Evolutionary conservation across 768 basidiomycete genomes (phyloP), one percentile per base, ranked within the genome.

Genomic region (Leccinellum albellum): DNA sequence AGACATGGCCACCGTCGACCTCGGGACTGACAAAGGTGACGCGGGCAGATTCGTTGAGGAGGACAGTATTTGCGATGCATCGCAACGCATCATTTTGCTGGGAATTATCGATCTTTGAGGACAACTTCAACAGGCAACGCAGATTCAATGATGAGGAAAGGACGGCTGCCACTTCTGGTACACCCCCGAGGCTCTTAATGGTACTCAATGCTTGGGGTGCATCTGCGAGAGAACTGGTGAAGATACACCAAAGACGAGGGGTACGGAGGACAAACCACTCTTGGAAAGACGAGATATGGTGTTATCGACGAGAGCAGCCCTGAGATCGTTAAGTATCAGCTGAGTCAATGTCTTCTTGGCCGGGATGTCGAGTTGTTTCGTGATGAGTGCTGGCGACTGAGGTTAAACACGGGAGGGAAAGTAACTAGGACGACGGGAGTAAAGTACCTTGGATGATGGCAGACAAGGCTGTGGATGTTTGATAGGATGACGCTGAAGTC

Each of bases 51-150:
- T 88, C 87, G 51, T 87, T 75, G 55, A 92, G 79, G 20, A 93
- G 79, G 3, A 94, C 71, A 0, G 89, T 82, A 68, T 95, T 95
- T 8, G 93, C 92, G 24, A 92, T 78, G 52, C 82, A 89, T 54
- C 88, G 79, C 46, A 92, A 75, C 1, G 88, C 87, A 73, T 91
- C 88, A 45, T 79, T 82, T 13, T 86, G 85, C 3, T 68, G 66
- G 40, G 83, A 79, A 53, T 84, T 80, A 56, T 84, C 85, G 66
- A 86, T 79, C 6, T 78, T 69, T 4, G 61, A 68, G 9, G 83
- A 78, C 7, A 88, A 62, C 7, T 68, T 67, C 31, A 90, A 75
- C 21, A 93, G 74, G 20, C 76, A 72, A 2, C 79, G 77, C 23
- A 93, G 73, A 66, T 86, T 89, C 23, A 77, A 64, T 8, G 81